Percentiles rank a stretch among this genome's conserved stretches.
These are phyloP conservation scores for Solanum okadae DNA, from an alignment of 257 asterid genomes.

Conservation along the genomic window DNA sequence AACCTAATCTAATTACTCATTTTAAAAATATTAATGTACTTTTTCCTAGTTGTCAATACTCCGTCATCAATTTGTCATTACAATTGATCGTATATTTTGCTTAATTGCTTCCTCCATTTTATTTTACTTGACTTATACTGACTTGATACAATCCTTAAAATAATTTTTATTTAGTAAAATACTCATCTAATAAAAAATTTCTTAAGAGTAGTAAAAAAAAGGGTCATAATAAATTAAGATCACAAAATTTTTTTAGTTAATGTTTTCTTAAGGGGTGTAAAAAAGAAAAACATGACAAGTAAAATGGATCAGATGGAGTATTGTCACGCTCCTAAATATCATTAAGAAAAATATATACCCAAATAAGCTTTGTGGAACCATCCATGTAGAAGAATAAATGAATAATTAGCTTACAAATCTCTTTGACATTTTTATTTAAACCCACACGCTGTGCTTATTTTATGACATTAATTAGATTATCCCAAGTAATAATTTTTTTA, in stretches of 20 bases:
- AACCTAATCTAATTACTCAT: slow-evolving; percentile 1
- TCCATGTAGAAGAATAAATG: neutral
- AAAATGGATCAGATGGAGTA: neutral
- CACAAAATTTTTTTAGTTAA: neutral
- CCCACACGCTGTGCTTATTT: neutral
- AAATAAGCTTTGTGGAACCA: neutral
- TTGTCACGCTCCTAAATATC: neutral
- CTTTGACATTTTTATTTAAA: neutral
- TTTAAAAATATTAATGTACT: neutral
- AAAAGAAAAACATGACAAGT: neutral
- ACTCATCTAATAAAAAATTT: neutral
- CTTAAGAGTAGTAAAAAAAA: neutral
- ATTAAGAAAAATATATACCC: neutral
- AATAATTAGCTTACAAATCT: neutral
- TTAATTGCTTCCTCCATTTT: neutral
- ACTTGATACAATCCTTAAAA: neutral
- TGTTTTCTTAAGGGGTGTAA: neutral
- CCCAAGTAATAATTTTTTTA: neutral
- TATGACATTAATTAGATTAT: neutral
- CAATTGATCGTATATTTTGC: neutral
- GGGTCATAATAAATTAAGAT: neutral
- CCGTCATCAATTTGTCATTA: neutral
- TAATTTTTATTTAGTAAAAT: neutral
- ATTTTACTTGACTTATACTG: neutral
- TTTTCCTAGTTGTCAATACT: neutral